Evolutionary conservation across 208 protist genomes (phyloP).

Genomic region (Leptomonas pyrrhocoris): DNA sequence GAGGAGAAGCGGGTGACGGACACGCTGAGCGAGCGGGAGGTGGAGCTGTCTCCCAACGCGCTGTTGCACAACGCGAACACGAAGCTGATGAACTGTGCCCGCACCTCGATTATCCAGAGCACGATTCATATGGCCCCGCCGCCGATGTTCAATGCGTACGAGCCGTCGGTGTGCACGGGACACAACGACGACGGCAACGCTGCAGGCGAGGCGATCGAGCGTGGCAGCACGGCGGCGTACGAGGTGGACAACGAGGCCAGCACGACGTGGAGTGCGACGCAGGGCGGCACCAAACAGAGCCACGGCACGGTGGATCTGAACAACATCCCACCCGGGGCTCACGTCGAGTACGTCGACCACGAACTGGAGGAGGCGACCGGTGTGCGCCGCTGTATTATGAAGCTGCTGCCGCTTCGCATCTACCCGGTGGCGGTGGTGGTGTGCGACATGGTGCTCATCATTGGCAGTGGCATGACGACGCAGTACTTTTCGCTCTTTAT

Average conservation of each 20-base stretch:
- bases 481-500: conserved; percentile 81
- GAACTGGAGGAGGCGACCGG: conserved; percentile 46
- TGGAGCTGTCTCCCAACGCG: conserved; percentile 17
- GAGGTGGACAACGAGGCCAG: conserved; percentile 20
- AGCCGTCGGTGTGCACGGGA: conserved; percentile 46
- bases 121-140: conserved; percentile 9
- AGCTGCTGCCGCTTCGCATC: conserved; percentile 44
- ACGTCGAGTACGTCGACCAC: conserved; percentile 42
- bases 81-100: conserved; percentile 41
- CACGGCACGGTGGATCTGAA: conserved; percentile 14
- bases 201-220: neutral
- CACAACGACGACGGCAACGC: conserved; percentile 15
- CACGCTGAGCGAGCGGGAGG: conserved; percentile 27
- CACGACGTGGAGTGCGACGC: neutral
- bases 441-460: conserved; percentile 45
- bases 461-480: conserved; percentile 79
- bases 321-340: conserved; percentile 25
- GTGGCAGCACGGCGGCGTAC: conserved; percentile 6
- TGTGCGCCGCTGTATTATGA: conserved; percentile 41
- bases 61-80: conserved; percentile 26
- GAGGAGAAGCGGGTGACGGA: conserved; percentile 35
- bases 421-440: conserved; percentile 55
- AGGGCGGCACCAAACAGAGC: neutral
- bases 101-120: conserved; percentile 34
- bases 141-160: conserved; percentile 23